A percentile compares a stretch with the other conserved stretches of the same genome.
Evolutionary conservation across 768 basidiomycete species (phyloP).

Genomic region (Ephemerocybe angulata): DNA sequence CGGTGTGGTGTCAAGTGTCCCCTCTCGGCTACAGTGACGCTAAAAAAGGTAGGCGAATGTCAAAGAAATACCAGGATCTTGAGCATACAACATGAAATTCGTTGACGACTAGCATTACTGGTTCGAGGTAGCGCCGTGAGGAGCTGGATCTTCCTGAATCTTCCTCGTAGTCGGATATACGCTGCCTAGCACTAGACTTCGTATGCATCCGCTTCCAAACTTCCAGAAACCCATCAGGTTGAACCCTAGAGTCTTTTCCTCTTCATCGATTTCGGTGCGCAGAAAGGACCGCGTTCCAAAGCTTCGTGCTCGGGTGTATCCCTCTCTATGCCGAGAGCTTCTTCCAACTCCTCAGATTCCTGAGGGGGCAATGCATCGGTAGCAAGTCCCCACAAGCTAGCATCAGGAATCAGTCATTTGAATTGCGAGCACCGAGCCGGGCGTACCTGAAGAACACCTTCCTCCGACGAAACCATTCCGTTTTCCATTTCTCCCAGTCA

Average conservation of each 20-base stretch:
- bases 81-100: no score
- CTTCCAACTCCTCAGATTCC: constrained; percentile 60
- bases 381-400: constrained; percentile 72
- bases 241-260: constrained; percentile 34
- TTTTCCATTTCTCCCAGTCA: constrained; percentile 78
- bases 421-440: constrained; percentile 2
- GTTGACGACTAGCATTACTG: no score
- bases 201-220: neutral
- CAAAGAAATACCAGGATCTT: no score
- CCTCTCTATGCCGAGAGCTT: constrained; percentile 77
- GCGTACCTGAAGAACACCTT: constrained; percentile 76
- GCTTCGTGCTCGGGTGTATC: constrained; percentile 69
- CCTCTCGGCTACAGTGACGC: no score
- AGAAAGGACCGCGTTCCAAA: constrained; percentile 65
- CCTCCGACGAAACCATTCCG: constrained; percentile 73
- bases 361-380: constrained; percentile 66
- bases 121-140: no score
- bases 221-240: neutral
- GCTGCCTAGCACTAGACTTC: no score
- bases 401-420: neutral
- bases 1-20: no score
- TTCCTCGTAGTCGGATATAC: no score
- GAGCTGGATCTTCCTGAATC: no score
- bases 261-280: constrained; percentile 43
- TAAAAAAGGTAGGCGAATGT: no score